These are phyloP conservation scores for Escallonia rubra DNA, from an alignment of 129 eudicot species.

Conservation along the genomic window DNA sequence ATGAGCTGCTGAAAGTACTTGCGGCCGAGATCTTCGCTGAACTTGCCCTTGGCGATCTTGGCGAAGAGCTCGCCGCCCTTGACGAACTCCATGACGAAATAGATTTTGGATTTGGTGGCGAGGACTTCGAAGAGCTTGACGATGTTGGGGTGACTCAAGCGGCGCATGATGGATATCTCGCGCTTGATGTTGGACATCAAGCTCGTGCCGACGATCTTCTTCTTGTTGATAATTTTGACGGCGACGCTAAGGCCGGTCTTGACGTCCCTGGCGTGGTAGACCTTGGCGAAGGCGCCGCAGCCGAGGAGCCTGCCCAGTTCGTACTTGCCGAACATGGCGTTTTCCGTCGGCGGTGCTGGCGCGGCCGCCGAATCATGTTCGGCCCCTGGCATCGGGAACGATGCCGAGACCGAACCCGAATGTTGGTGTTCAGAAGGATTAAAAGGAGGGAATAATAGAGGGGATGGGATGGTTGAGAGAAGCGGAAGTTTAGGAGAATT, in stretches of 20 bases:
- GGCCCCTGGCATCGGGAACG: constrained; percentile 41
- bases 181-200: constrained; percentile 53
- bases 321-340: constrained; percentile 58
- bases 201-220: constrained; percentile 24
- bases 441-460: constrained; percentile 14
- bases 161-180: constrained; percentile 62
- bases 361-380: constrained; percentile 17
- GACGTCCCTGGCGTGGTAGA: constrained; percentile 59
- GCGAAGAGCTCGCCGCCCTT: constrained; percentile 80
- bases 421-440: constrained; percentile 6
- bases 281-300: constrained; percentile 82
- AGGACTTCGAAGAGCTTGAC: constrained; percentile 57
- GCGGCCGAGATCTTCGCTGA: constrained; percentile 60
- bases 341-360: constrained; percentile 27
- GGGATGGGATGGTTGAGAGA: background rate
- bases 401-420: constrained; percentile 37
- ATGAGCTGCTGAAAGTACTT: constrained; percentile 73
- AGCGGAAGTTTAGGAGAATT: constrained; percentile 6
- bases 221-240: constrained; percentile 57
- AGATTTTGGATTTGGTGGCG: constrained; percentile 61
- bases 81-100: constrained; percentile 62
- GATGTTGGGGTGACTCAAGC: constrained; percentile 53
- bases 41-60: constrained; percentile 45
- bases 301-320: constrained; percentile 72
- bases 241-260: constrained; percentile 75